phyloP scores from a whole-genome alignment of 768 basidiomycete species.

The Tricholoma flavovirens region DNA sequence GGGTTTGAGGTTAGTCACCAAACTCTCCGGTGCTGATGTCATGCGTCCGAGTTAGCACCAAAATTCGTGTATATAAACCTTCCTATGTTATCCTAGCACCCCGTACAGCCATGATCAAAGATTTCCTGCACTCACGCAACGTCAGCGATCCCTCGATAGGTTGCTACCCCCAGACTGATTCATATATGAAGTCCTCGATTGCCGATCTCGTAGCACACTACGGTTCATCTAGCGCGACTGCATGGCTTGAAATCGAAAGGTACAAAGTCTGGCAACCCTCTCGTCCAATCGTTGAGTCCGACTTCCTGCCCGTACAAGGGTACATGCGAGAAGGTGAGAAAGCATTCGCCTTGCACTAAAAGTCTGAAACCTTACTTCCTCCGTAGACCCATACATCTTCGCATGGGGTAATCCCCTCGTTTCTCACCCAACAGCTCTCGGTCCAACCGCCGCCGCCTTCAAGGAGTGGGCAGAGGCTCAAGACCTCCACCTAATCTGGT shows the following conservation, averaged over 20 bases:
- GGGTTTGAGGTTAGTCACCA: neutral
- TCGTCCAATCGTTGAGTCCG: conserved; percentile 29
- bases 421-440: conserved; percentile 31
- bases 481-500: conserved; percentile 51
- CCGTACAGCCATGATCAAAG: neutral
- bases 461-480: conserved; percentile 37
- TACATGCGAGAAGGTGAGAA: conserved; percentile 39
- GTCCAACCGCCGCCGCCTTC: conserved; percentile 36
- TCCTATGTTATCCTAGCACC: neutral
- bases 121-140: neutral
- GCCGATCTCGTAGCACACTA: conserved; percentile 56
- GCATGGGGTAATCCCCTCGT: conserved; percentile 63
- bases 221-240: conserved; percentile 63
- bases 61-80: neutral
- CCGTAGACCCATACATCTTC: conserved; percentile 42
- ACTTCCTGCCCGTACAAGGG: conserved; percentile 48
- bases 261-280: conserved; percentile 42
- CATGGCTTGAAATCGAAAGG: conserved; percentile 63
- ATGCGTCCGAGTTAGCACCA: neutral
- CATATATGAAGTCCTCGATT: conserved; percentile 27
- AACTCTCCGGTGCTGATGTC: neutral
- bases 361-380: neutral
- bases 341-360: neutral
- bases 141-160: neutral
- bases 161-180: neutral